Evolutionary conservation across 1,284 basidiomycete genomes (phyloP).

Genomic region (Trichosporon ovoides): DNA sequence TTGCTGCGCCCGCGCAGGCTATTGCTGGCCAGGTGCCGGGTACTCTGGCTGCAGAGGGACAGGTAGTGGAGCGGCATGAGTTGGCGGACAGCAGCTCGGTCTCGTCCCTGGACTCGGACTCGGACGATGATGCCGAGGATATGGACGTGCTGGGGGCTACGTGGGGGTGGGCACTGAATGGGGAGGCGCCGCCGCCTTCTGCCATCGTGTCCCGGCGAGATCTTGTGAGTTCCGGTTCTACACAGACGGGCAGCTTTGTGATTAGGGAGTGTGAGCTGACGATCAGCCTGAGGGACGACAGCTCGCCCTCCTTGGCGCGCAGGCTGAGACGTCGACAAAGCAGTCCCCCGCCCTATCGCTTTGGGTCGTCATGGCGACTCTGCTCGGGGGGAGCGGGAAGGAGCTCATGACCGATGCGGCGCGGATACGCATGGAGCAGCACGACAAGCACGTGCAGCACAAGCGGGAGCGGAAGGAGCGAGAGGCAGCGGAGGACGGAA

Average conservation of each 20-base stretch:
- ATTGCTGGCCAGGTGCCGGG: too few relatives aligned
- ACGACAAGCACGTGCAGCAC: not conserved
- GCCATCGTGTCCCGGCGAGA: conserved; percentile 46
- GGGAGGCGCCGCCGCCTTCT: conserved; percentile 47
- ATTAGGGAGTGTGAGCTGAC: not conserved
- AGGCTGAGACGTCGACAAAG: conserved; percentile 36
- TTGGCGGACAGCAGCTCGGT: conserved; percentile 11
- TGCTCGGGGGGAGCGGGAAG: not conserved
- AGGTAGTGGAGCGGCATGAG: not conserved
- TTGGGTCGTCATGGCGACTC: conserved; percentile 11
- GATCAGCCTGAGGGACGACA: conserved; percentile 40
- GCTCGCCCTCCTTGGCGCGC: conserved; percentile 44
- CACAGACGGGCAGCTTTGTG: too few relatives aligned
- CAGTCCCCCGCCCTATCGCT: conserved; percentile 12
- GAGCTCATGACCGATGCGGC: not conserved
- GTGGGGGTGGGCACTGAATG: conserved; percentile 47
- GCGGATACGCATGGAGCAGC: conserved; percentile 6
- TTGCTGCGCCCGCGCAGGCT: not conserved
- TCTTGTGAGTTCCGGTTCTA: conserved; percentile 30
- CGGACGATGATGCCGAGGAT: not conserved
- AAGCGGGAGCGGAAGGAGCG: not conserved
- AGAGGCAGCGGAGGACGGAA: not conserved
- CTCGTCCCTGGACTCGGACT: not conserved
- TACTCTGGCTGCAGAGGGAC: not conserved
- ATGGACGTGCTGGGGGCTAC: conserved; percentile 1